A percentile compares a stretch with the other conserved stretches of the same genome.
Conservation (phyloP, 352 stramenopile genomes). For the Pythium apleroticum region DNA sequence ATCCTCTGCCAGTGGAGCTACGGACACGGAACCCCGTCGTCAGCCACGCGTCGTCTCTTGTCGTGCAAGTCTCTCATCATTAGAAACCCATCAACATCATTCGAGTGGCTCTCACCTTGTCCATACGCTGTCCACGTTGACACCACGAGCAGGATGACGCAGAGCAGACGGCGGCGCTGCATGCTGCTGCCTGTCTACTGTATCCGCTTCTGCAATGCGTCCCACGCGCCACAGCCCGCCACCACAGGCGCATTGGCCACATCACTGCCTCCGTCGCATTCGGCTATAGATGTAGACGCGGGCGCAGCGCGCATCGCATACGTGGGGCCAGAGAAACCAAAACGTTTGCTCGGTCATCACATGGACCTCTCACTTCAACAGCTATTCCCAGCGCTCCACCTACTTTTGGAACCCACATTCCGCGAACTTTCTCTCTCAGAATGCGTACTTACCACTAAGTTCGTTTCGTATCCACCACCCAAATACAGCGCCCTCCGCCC, state of each 20-base stretch:
- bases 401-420: slow-evolving; percentile 2
- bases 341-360: neutral
- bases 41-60: neutral
- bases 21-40: neutral
- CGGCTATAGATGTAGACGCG: neutral
- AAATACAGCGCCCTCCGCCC: slow-evolving; percentile 14
- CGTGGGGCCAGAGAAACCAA: neutral
- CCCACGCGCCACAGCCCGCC: neutral
- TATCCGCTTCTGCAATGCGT: neutral
- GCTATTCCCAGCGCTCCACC: neutral
- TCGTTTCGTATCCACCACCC: neutral
- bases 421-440: neutral
- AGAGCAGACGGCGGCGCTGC: neutral
- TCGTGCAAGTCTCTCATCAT: neutral
- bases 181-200: neutral
- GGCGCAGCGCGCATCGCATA: no score
- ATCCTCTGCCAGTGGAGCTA: neutral
- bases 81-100: neutral
- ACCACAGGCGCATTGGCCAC: neutral
- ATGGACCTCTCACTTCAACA: neutral
- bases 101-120: slow-evolving; percentile 1
- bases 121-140: neutral
- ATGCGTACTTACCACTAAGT: neutral
- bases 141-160: neutral
- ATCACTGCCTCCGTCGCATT: neutral